Evolutionary conservation across 2,329 filamentous ascomycete genomes (phyloP).

Genomic region (Penicillium janthinellum): DNA sequence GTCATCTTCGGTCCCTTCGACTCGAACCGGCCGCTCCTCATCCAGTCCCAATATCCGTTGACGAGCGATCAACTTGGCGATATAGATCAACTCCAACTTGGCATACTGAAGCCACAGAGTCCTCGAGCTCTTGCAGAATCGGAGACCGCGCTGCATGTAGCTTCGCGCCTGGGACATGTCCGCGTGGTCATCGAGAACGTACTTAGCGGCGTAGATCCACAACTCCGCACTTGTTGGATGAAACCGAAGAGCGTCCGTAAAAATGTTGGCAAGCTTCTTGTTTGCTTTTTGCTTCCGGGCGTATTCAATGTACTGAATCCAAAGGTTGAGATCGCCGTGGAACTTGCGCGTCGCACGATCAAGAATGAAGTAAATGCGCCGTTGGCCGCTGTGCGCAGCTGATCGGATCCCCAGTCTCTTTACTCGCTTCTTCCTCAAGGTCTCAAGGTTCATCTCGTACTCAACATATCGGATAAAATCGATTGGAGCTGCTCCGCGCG

Average conservation of each 20-base stretch:
- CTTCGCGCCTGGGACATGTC: constrained; percentile 85
- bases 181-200: constrained; percentile 73
- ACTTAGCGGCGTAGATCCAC: constrained; percentile 82
- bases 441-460: constrained; percentile 68
- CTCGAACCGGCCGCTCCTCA: constrained; percentile 39
- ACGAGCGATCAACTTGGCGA: constrained; percentile 76
- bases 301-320: constrained; percentile 88
- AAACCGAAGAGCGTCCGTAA: constrained; percentile 73
- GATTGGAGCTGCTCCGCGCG: constrained; percentile 71
- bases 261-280: constrained; percentile 62
- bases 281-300: constrained; percentile 67
- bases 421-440: constrained; percentile 78
- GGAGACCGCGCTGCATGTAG: constrained; percentile 84
- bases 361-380: constrained; percentile 84
- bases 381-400: constrained; percentile 71
- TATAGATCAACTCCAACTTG: constrained; percentile 88
- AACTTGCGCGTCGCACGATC: constrained; percentile 85
- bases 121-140: constrained; percentile 79
- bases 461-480: constrained; percentile 85
- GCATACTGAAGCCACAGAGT: constrained; percentile 87
- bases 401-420: constrained; percentile 76
- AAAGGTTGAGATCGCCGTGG: constrained; percentile 76
- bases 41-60: constrained; percentile 68
- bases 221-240: constrained; percentile 81
- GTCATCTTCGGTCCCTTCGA: constrained; percentile 42